Base-by-base conservation (phyloP, 352 stramenopile genomes). In the Pythium dissotocum region DNA sequence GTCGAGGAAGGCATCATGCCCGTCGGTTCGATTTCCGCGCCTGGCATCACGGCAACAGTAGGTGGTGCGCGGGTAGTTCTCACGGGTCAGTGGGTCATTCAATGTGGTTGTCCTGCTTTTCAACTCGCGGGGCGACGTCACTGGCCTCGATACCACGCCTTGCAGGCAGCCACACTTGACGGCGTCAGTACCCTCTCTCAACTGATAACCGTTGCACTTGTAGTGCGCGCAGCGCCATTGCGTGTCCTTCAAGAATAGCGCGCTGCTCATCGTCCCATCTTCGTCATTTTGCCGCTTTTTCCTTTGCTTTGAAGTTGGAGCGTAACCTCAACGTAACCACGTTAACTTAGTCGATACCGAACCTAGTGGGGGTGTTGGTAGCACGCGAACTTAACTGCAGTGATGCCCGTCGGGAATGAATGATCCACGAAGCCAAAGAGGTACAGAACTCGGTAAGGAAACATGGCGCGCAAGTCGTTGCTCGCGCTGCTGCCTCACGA, bases 401-500 rank as follows among this genome's bases (percentile, higher is more conserved):
- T 49, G 14, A 49, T 26, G 18, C 4, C 42, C 16, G 28, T 49
- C 18, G 14, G 42, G 6, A 49, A 26, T 3, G 24, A 49, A 26
- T 3, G 24, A 26, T 30, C 24, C 53, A 44, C 53, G 53, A 44
- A 49, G 30, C 28, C 58, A 42, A 53, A 18, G 10, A 10, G 53
- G 10, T 42, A 48, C 32, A 14, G 4, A 51, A 52, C n/a, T 42
- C 12, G 28, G 4, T 1, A n/a, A 12, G n/a, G 18, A 48, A 44
- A 16, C 28, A 66, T 69, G 67, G 46, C 36, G 6, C 42, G 9
- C 49, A 56, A 52, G 56, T 57, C 35, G 24, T 1, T 67, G 24
- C 59, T 62, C 6, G 63, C 62, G 68, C 35, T 70, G 18, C 59
- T 93, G 18, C 80, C 84, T n/a, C 73, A 82, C 49, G 77, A 88